Evolutionary conservation across 345 rosid species (phyloP), one percentile per base, ranked within the genome.

Genomic region (Nasturtium officinale): DNA sequence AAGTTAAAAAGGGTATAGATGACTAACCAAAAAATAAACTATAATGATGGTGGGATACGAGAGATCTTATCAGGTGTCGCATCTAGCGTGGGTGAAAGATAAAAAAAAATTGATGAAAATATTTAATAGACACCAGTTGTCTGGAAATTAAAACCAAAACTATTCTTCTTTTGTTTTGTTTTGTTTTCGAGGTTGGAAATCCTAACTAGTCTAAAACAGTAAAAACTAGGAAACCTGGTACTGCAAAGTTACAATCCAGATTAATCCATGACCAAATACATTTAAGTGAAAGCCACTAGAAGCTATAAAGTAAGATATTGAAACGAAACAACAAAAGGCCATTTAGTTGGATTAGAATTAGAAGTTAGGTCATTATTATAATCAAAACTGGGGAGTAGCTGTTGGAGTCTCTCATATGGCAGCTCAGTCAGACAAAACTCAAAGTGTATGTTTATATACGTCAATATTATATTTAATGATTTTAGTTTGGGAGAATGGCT

Each of bases 51-150:
- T 72, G 23, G 40, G 76, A 53, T 51, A 42, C 9, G 61, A 71
- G 57, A 11, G 50, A 59, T 71, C 59, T 59, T 17, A 60, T 71
- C 75, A 71, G 29, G 60, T 48, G 60, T 71, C 75, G 67, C 51
- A 60, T 48, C 60, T 25, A 17, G 7, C 10, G 15, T 59, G 38
- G 37, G n/a, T 59, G 67, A 48, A 35, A n/a, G 2, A 47, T 47
- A 21, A 37, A 37, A 5, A 28, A 45, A 45, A 7, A 18, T 21
- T 0, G 25, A 58, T 47, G 55, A 5, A 46, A 32, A 32, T 40
- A 46, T 30, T 32, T 57, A 46, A 58, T 47, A 59, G 13, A 70
- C 33, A 70, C 26, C 29, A 30, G 6, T 30, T 58, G 13, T 55
- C 45, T 18, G 62, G 18, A 63, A 17, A 17, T 17, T 17, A 32